These are phyloP conservation scores for Crinitomyces ghanaensis DNA, from an alignment of 805 yeast species.

Conservation along the genomic window DNA sequence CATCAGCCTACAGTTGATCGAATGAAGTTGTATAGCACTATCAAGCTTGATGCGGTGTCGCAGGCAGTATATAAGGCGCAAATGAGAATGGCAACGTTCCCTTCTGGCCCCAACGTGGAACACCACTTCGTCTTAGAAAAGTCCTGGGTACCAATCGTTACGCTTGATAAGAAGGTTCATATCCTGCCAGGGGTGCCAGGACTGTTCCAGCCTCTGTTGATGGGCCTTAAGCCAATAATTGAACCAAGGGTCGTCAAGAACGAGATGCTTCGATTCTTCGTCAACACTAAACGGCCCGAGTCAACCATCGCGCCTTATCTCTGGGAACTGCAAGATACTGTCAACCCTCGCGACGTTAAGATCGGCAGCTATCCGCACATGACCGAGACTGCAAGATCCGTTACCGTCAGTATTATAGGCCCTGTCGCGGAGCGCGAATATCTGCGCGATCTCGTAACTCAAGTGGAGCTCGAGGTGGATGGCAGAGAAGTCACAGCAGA, in stretches of 20 bases:
- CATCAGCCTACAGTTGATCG: slow-evolving; percentile 48
- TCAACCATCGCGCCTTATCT: slow-evolving; percentile 59
- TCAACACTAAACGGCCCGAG: slow-evolving; percentile 51
- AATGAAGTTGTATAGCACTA: slow-evolving; percentile 39
- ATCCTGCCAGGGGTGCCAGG: slow-evolving; percentile 81
- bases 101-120: slow-evolving; percentile 31
- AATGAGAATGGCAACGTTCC: slow-evolving; percentile 71
- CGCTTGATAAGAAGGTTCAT: slow-evolving; percentile 50
- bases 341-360: slow-evolving; percentile 37
- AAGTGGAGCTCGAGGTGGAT: slow-evolving; percentile 35
- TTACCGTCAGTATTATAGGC: slow-evolving; percentile 69
- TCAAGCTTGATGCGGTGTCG: slow-evolving; percentile 19
- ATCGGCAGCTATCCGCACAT: slow-evolving; percentile 82
- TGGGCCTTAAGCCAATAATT: slow-evolving; percentile 31
- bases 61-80: slow-evolving; percentile 46
- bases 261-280: slow-evolving; percentile 36
- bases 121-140: slow-evolving; percentile 34
- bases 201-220: slow-evolving; percentile 46
- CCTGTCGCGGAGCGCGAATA: slow-evolving; percentile 28
- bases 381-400: slow-evolving; percentile 43
- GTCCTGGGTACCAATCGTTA: slow-evolving; percentile 79
- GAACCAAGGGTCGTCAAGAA: slow-evolving; percentile 30
- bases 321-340: slow-evolving; percentile 37
- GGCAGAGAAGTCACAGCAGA: slow-evolving; percentile 49
- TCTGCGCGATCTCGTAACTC: slow-evolving; percentile 36